A percentile compares a stretch with the other conserved stretches of the same genome.
Evolutionary conservation across 1,139 yeast species (phyloP).

Genomic region (Hanseniaspora gamundiae): DNA sequence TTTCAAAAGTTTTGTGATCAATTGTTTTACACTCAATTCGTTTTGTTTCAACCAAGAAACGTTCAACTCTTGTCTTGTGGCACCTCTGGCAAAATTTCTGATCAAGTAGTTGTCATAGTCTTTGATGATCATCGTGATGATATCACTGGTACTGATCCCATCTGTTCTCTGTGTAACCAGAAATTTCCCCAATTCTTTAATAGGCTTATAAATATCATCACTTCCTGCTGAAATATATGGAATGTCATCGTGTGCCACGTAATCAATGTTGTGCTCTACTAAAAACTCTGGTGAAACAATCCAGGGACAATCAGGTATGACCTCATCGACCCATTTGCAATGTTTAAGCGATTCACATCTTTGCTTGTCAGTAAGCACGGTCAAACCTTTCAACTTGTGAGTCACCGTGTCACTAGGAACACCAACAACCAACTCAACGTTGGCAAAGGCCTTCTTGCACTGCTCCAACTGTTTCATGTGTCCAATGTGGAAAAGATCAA

Average conservation of each 20-base stretch:
- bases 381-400: conserved; percentile 83
- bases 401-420: conserved; percentile 84
- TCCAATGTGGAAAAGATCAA: conserved; percentile 90
- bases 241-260: conserved; percentile 94
- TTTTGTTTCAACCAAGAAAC: conserved; percentile 96
- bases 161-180: conserved; percentile 93
- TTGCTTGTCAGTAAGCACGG: conserved; percentile 79
- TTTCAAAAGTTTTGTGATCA: conserved; percentile 32
- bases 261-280: conserved; percentile 70
- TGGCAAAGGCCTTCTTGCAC: conserved; percentile 84
- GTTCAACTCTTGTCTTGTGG: conserved; percentile 88
- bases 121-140: conserved; percentile 84
- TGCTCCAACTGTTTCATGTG: conserved; percentile 97
- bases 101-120: conserved; percentile 93
- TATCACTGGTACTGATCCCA: conserved; percentile 91
- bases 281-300: conserved; percentile 76
- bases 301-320: conserved; percentile 92
- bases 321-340: conserved; percentile 97
- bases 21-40: conserved; percentile 69
- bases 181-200: conserved; percentile 82
- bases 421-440: conserved; percentile 79
- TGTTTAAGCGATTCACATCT: conserved; percentile 80
- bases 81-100: conserved; percentile 96
- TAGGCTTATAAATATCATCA: conserved; percentile 87
- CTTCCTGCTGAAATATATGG: conserved; percentile 83